These are phyloP conservation scores for Marchantia paleacea DNA, from an alignment of 225 moss, liverwort and hornwort species.

Conservation along the genomic window DNA sequence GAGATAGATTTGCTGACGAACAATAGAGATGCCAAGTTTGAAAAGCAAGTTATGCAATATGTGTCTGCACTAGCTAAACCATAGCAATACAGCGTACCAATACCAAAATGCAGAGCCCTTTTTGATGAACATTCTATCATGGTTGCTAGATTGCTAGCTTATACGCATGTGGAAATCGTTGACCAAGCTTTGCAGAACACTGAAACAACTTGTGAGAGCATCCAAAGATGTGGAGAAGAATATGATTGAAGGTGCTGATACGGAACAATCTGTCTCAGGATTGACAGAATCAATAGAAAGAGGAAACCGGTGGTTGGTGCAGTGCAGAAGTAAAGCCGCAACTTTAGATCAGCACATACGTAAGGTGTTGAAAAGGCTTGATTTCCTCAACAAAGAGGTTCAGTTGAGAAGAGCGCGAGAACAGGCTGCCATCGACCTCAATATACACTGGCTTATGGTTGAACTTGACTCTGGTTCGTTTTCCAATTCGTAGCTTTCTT, in stretches of 20 bases:
- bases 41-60: no score
- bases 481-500: neutral
- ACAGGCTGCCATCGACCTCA: constrained; percentile 77
- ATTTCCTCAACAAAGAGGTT: constrained; percentile 55
- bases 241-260: constrained; percentile 41
- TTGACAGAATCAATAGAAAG: constrained; percentile 26
- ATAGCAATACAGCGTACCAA: neutral
- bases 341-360: constrained; percentile 52
- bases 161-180: neutral
- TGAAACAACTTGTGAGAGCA: constrained; percentile 56
- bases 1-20: neutral
- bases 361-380: constrained; percentile 52
- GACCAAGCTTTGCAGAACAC: constrained; percentile 46
- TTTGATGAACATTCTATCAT: no score
- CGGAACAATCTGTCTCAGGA: constrained; percentile 31
- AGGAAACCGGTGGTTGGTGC: constrained; percentile 42
- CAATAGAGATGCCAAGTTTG: neutral
- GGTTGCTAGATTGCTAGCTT: neutral
- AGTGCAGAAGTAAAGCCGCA: constrained; percentile 43
- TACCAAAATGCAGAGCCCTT: no score
- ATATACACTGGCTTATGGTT: constrained; percentile 97
- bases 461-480: constrained; percentile 90
- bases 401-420: constrained; percentile 71
- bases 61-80: no score
- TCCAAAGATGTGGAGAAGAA: constrained; percentile 71